Base-by-base conservation (phyloP, 805 yeast genomes). In the Candida sonorensis region DNA sequence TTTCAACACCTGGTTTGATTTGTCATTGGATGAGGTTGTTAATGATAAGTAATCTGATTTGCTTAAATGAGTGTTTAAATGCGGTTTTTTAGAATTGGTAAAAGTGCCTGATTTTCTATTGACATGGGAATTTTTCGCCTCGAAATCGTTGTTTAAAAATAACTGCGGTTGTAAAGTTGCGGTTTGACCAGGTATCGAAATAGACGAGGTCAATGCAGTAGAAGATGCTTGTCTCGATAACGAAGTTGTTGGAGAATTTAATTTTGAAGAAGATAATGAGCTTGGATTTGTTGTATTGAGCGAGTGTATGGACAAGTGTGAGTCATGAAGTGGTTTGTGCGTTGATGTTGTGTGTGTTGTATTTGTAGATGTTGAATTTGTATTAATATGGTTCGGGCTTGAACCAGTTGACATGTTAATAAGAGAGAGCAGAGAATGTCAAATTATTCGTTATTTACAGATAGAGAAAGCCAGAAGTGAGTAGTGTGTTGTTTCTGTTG, bases 1-100 rank as follows among this genome's bases (percentile, higher is more conserved):
- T 52, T 77, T 78, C 30, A 58, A 33, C 7, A 45, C 38, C 36
- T 50, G 55, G 32, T 37, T 46, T 12, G 50, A 42, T 19, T 32
- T 38, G 9, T 35, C 35, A 11, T 34, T 26, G 12, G 37, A 32
- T 14, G 42, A 23, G 12, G 24, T 9, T 10, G 26, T 12, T 23
- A 23, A 36, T 13, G 26, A n/a, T n/a, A 23, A 23, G 13, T 23
- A 23, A 23, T 23, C 26, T 10, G 26, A n/a, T n/a, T n/a, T n/a
- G n/a, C n/a, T n/a, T n/a, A n/a, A n/a, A n/a, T n/a, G n/a, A n/a
- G 26, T 7, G 26, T 23, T 13, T 7, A 23, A 12, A 12, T 12
- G 11, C 5, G 5, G 6, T 22, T 7, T 6, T 16, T 13, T 12
- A 10, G 6, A 23, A 22, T 34, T 37, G 12, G 28, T 34, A 25